These are phyloP conservation scores for Allium sativum DNA, from an alignment of 106 monocot genomes.

Conservation along the genomic window DNA sequence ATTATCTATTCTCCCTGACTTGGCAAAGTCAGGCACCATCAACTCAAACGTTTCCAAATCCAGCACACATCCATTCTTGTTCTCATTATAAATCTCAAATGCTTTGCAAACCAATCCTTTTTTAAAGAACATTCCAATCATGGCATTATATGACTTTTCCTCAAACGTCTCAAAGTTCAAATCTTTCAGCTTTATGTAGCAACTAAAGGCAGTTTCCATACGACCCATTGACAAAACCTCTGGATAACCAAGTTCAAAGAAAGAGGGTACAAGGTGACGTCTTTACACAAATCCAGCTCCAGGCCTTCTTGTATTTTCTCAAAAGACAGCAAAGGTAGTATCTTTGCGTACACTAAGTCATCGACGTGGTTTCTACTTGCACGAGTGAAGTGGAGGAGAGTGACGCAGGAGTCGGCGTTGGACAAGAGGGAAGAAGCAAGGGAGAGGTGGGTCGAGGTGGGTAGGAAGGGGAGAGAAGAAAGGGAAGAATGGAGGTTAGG, in stretches of 20 bases:
- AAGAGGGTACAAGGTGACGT: slow-evolving; percentile 9
- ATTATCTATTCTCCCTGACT: slow-evolving; percentile 69
- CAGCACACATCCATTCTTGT: slow-evolving; percentile 13
- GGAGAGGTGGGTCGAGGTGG: slow-evolving; percentile 10
- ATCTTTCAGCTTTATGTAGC: slow-evolving; percentile 67
- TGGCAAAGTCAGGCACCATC: slow-evolving; percentile 70
- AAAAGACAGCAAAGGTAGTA: slow-evolving; percentile 33
- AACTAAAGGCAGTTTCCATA: slow-evolving; percentile 54
- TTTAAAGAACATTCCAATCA: slow-evolving; percentile 68
- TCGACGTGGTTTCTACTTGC: slow-evolving; percentile 21
- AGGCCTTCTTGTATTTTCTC: slow-evolving; percentile 20
- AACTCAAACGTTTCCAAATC: slow-evolving; percentile 61
- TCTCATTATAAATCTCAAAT: slow-evolving; percentile 77
- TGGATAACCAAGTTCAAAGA: slow-evolving; percentile 34
- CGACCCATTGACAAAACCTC: slow-evolving; percentile 24
- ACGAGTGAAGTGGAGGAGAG: slow-evolving; percentile 77
- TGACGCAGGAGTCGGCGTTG: slow-evolving; percentile 37
- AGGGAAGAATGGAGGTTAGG: slow-evolving; percentile 20
- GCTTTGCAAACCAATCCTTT: slow-evolving; percentile 79
- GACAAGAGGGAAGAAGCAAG: slow-evolving; percentile 21
- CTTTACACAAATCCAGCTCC: slow-evolving; percentile 31
- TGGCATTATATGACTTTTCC: slow-evolving; percentile 46
- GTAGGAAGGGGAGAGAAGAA: slow-evolving; percentile 15
- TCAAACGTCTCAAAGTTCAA: slow-evolving; percentile 8
- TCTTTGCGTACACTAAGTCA: slow-evolving; percentile 38